Conservation (phyloP, 805 yeast species). For the Phaffomyces thermotolerans region DNA sequence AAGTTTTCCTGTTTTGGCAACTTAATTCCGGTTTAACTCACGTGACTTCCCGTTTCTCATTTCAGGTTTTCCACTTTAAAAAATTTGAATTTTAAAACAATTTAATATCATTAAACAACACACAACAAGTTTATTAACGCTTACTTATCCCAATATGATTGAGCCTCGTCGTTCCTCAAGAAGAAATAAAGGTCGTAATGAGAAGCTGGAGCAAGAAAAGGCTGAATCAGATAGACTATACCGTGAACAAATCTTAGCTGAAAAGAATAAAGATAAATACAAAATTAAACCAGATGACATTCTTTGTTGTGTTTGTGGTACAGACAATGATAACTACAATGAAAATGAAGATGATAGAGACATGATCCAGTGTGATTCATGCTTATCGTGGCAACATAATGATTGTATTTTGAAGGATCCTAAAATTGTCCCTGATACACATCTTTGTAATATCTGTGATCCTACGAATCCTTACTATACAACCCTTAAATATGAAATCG, state of each 20-base stretch:
- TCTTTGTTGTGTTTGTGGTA: constrained; percentile 55
- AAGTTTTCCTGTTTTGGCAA: not conserved
- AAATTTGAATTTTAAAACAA: no score
- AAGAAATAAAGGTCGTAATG: constrained; percentile 35
- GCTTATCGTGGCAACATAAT: constrained; percentile 69
- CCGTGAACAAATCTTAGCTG: constrained; percentile 9
- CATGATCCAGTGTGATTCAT: constrained; percentile 61
- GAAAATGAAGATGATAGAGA: constrained; percentile 49
- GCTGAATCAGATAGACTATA: constrained; percentile 24
- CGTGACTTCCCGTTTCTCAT: not conserved
- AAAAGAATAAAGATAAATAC: constrained; percentile 8
- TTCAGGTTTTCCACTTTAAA: not conserved
- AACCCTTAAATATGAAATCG: constrained; percentile 26
- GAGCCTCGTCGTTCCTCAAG: constrained; percentile 36
- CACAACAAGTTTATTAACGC: no score
- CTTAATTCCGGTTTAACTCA: not conserved
- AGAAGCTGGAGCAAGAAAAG: constrained; percentile 22
- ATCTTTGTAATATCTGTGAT: constrained; percentile 50
- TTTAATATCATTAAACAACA: no score
- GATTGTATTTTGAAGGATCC: constrained; percentile 46
- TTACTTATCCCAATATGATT: constrained; percentile 3
- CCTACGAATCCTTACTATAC: constrained; percentile 27
- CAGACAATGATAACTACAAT: constrained; percentile 49
- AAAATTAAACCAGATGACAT: constrained; percentile 30
- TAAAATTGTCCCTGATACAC: constrained; percentile 37